Base-by-base conservation (phyloP, 352 stramenopile genomes). In the Albugo laibachii region DNA sequence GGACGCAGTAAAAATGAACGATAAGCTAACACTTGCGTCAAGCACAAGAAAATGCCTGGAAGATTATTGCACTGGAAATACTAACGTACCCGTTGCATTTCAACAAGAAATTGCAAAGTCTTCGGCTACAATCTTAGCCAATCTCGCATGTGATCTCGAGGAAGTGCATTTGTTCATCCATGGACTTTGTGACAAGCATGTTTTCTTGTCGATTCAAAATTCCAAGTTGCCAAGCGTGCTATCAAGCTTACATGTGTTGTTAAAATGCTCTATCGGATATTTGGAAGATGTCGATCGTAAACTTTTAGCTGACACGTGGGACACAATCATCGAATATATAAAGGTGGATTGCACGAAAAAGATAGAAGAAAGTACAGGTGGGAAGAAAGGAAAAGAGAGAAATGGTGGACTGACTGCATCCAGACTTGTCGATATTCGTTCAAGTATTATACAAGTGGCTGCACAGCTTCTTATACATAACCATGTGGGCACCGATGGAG, bases 401-500 rank as follows among this genome's bases (percentile, higher is more conserved):
- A 65, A 59, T 36, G 20, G 11, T 11, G 50, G 47, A 20, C 41
- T 44, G 12, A 50, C 49, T n/a, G 43, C 35, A 8, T 43, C 43
- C 5, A 61, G 45, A 51, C 19, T 66, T 13, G 56, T 64, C 11
- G 69, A 83, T 21, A 57, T 76, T 41, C 71, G 70, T 0, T 81
- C 24, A 31, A 31, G 24, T 31, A 31, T 31, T 31, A 64, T 88
- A 13, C 69, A 77, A 51, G 64, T 83, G 18, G 55, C 61, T 1
- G 58, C 69, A n/a, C 76, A 84, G 49, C 15, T 81, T 13, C 52
- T 85, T 4, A 44, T 83, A 16, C 62, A 77, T 36, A 66, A 63
- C 13, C 50, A 54, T 27, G 15, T 42, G 16, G 47, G 47, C 1
- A 55, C 38, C 45, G 46, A 58, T 15, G 46, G 50, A 16, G 48